phyloP scores from a whole-genome alignment of 306 rosid genomes.

The Cucurbita moschata region DNA sequence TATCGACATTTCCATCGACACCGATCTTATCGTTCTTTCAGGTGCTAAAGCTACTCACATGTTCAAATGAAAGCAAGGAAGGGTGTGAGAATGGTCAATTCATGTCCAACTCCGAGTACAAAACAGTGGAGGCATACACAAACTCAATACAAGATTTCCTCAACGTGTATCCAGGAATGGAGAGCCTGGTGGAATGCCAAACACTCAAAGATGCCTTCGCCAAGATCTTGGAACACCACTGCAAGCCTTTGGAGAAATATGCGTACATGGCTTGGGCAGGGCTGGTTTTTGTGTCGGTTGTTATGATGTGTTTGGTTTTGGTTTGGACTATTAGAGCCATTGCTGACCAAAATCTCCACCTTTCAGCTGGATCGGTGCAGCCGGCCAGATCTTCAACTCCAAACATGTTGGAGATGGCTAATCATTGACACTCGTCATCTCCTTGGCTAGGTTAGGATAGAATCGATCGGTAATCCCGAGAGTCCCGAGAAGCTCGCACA shows the following conservation, averaged over 20 bases:
- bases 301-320: conserved; percentile 33
- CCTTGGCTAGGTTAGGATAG: not conserved
- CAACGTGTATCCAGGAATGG: conserved; percentile 38
- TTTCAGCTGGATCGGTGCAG: conserved; percentile 24
- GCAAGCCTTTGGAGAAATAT: conserved; percentile 44
- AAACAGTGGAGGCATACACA: conserved; percentile 28
- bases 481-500: not conserved
- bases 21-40: not conserved
- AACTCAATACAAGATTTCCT: conserved; percentile 41
- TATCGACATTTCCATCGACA: not conserved
- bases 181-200: conserved; percentile 40
- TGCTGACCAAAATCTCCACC: conserved; percentile 8
- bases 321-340: conserved; percentile 24
- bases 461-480: not conserved
- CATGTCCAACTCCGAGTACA: conserved; percentile 15
- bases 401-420: conserved; percentile 14
- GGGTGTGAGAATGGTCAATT: conserved; percentile 20
- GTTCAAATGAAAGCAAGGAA: conserved; percentile 19
- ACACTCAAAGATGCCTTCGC: conserved; percentile 48
- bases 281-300: conserved; percentile 20
- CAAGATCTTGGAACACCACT: conserved; percentile 30
- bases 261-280: conserved; percentile 34
- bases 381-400: conserved; percentile 12
- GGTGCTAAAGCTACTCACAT: conserved; percentile 34
- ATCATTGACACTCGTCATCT: not conserved